Conservation (phyloP, 192 early-diverging fungal species). For the Backusella liffmaniae region DNA sequence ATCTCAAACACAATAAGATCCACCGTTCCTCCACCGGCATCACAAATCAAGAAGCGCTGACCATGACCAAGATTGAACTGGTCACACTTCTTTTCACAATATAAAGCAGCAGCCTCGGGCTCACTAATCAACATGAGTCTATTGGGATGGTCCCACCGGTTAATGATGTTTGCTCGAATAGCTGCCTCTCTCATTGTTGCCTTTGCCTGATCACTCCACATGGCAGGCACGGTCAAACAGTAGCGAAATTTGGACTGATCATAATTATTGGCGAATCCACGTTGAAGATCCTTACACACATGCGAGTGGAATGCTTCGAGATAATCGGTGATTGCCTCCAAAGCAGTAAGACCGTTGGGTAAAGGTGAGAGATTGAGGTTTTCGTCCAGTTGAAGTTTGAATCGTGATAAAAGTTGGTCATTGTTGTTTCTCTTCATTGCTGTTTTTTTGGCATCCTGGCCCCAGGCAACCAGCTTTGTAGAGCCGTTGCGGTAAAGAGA, state of each 20-base stretch:
- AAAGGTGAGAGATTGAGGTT: slow-evolving; percentile 32
- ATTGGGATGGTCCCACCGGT: slow-evolving; percentile 44
- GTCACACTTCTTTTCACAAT: slow-evolving; percentile 46
- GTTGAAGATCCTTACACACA: slow-evolving; percentile 40
- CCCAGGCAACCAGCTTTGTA: slow-evolving; percentile 44
- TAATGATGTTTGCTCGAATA: slow-evolving; percentile 46
- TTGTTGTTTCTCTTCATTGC: slow-evolving; percentile 38
- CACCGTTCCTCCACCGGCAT: slow-evolving; percentile 51
- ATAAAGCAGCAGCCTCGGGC: slow-evolving; percentile 49
- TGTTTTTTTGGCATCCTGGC: slow-evolving; percentile 37
- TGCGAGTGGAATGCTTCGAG: slow-evolving; percentile 41
- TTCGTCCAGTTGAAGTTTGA: slow-evolving; percentile 45
- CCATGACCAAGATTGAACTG: slow-evolving; percentile 44
- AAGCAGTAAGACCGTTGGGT: slow-evolving; percentile 40
- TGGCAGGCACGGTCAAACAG: slow-evolving; percentile 51
- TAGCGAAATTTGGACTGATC: slow-evolving; percentile 43
- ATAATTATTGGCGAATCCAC: slow-evolving; percentile 45
- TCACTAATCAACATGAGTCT: slow-evolving; percentile 41
- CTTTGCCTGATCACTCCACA: slow-evolving; percentile 53
- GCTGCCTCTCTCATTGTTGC: slow-evolving; percentile 53
- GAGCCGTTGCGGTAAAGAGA: slow-evolving; percentile 42
- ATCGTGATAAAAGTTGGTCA: slow-evolving; percentile 39
- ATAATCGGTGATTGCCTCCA: slow-evolving; percentile 44
- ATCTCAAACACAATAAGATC: slow-evolving; percentile 50
- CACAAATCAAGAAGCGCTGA: slow-evolving; percentile 49